phyloP scores from a whole-genome alignment of 768 basidiomycete genomes.

The Naematelia aurantialba region DNA sequence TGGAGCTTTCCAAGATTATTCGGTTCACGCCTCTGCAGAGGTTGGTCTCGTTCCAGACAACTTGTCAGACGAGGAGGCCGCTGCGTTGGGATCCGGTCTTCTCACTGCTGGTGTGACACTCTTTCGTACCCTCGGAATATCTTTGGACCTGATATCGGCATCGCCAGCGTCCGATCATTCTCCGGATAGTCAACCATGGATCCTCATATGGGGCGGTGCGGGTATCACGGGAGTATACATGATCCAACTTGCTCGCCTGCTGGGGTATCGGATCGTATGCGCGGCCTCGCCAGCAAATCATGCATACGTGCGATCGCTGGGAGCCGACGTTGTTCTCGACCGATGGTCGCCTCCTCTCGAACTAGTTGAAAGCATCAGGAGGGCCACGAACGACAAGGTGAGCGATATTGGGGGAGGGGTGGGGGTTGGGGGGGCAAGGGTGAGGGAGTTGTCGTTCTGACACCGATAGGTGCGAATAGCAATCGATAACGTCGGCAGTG shows the following conservation, averaged over 20 bases:
- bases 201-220: conserved; percentile 32
- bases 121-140: conserved; percentile 22
- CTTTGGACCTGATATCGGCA: conserved; percentile 6
- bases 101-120: conserved; percentile 36
- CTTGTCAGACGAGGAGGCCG: conserved; percentile 25
- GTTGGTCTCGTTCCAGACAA: conserved; percentile 26
- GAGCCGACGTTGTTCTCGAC: conserved; percentile 55
- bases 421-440: no score
- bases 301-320: conserved; percentile 51
- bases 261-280: conserved; percentile 55
- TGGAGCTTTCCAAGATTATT: conserved; percentile 39
- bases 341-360: conserved; percentile 15
- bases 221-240: conserved; percentile 36
- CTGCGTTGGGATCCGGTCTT: conserved; percentile 33
- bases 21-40: conserved; percentile 28
- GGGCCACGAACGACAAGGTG: conserved; percentile 26
- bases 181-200: conserved; percentile 10
- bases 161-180: not conserved
- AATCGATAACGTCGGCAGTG: conserved; percentile 29
- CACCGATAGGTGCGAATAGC: conserved; percentile 20
- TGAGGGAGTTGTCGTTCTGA: no score
- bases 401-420: conserved; percentile 6
- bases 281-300: conserved; percentile 54
- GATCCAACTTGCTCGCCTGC: conserved; percentile 53
- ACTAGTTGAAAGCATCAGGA: conserved; percentile 22